Base-by-base conservation (phyloP, 2,329 filamentous ascomycete genomes). In the Fusarium kyushuense region DNA sequence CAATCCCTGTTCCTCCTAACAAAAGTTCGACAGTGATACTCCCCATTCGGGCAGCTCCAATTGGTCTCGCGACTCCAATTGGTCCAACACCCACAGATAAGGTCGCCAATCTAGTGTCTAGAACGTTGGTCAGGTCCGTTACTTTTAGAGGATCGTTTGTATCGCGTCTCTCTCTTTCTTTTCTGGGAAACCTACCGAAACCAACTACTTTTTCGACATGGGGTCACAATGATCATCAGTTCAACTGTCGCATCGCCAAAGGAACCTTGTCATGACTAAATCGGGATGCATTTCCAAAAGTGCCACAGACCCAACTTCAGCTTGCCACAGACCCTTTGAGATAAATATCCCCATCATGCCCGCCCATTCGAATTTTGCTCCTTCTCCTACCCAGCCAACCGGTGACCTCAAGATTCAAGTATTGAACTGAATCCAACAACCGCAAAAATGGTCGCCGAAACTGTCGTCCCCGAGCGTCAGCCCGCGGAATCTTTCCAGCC, bases 401-500 rank as follows among this genome's bases (percentile, higher is more conserved):
- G 47, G 47, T 25, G 35, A 38, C 10, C 35, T 23, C 27, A 27
- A 27, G 47, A 49, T 49, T 56, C 58, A 62, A 41, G 52, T 40
- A 25, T 64, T 21, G 23, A 21, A 35, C 33, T 45, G 23, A 30
- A 30, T 36, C 21, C n/a, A 30, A 3, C 4, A 29, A 33, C 21
- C 33, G 61, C 61, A 46, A 63, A 63, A 23, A 69, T 69, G 66
- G 66, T 59, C 36, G 65, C 48, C 65, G 66, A 69, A 66, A 59
- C 66, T 33, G 59, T 49, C 40, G 52, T 69, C 46, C 61, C 61
- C 8, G 66, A 65, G 10, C 65, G 62, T 45, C 42, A 63, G 38
- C 66, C 66, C 4, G 65, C 43, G 25, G 66, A 66, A 25, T n/a
- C 56, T 14, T 58, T 68, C 32, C 65, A 68, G 51, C 65, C 64